Conservation (phyloP, 2,329 filamentous ascomycete genomes). For the Teratosphaeria epicoccoides region DNA sequence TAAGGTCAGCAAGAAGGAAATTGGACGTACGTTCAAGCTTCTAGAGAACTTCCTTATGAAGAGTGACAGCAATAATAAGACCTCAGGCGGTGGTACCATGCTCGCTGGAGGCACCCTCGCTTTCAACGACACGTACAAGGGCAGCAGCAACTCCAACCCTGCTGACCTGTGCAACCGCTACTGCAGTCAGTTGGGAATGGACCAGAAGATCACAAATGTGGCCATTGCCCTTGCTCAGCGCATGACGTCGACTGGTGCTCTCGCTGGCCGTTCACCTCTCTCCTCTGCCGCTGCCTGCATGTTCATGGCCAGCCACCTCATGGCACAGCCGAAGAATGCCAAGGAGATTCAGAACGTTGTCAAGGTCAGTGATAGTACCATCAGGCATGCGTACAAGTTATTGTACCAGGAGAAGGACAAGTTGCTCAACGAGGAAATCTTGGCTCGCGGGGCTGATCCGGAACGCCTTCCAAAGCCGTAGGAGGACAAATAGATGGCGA, state of each 20-base stretch:
- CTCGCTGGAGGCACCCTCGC: constrained; percentile 41
- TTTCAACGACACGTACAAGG: constrained; percentile 19
- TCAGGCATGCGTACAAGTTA: constrained; percentile 88
- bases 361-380: constrained; percentile 91
- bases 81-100: constrained; percentile 8
- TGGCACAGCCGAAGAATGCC: constrained; percentile 67
- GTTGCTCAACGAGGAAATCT: constrained; percentile 64
- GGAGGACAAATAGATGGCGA: background rate
- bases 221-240: constrained; percentile 68
- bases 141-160: constrained; percentile 22
- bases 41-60: constrained; percentile 79
- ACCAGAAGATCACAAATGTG: constrained; percentile 67
- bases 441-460: constrained; percentile 54
- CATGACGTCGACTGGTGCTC: constrained; percentile 64
- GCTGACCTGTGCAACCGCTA: constrained; percentile 67
- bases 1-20: constrained; percentile 92
- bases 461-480: constrained; percentile 51
- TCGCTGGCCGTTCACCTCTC: constrained; percentile 85
- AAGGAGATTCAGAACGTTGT: constrained; percentile 78
- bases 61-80: constrained; percentile 41
- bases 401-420: constrained; percentile 64
- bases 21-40: constrained; percentile 87
- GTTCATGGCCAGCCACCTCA: constrained; percentile 84
- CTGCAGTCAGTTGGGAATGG: constrained; percentile 70
- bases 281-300: constrained; percentile 93